Conservation (phyloP, 148 eudicot species). For the Rhododendron ovatum region DNA sequence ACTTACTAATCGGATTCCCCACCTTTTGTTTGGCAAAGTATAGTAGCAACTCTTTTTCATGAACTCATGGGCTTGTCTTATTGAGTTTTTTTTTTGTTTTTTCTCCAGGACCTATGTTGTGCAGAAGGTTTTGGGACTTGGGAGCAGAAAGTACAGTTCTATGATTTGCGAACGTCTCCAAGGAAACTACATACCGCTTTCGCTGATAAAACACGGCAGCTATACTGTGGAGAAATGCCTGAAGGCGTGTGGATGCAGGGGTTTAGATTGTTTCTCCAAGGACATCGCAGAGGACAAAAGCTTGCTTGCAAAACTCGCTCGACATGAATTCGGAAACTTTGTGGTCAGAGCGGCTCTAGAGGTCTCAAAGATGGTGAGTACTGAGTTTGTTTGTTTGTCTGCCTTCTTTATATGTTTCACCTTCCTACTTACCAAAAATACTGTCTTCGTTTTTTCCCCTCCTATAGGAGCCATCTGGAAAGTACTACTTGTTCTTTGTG, state of each 20-base stretch:
- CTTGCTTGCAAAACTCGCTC: constrained; percentile 7
- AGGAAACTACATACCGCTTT: constrained; percentile 6
- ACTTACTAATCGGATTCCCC: not conserved
- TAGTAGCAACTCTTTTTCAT: not conserved
- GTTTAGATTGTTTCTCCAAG: not conserved
- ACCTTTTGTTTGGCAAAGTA: not conserved
- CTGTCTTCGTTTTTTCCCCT: not conserved
- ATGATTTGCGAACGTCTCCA: not conserved
- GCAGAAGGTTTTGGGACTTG: constrained; percentile 15
- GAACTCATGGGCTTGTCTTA: not conserved
- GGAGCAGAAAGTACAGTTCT: not conserved
- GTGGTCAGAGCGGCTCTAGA: constrained; percentile 12
- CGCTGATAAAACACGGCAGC: constrained; percentile 9
- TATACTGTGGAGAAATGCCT: constrained; percentile 13
- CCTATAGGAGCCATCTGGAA: not conserved
- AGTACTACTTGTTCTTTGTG: not conserved
- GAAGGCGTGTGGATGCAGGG: not conserved
- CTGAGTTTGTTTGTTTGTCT: not conserved
- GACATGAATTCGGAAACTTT: constrained; percentile 17
- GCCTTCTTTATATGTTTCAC: not conserved
- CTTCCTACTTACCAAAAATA: not conserved
- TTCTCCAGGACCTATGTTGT: constrained; percentile 10
- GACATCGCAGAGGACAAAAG: not conserved
- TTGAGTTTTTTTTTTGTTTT: not conserved
- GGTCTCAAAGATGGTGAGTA: not conserved